phyloP scores from a whole-genome alignment of 495 filamentous ascomycete species.

The Penicillium bovifimosum region DNA sequence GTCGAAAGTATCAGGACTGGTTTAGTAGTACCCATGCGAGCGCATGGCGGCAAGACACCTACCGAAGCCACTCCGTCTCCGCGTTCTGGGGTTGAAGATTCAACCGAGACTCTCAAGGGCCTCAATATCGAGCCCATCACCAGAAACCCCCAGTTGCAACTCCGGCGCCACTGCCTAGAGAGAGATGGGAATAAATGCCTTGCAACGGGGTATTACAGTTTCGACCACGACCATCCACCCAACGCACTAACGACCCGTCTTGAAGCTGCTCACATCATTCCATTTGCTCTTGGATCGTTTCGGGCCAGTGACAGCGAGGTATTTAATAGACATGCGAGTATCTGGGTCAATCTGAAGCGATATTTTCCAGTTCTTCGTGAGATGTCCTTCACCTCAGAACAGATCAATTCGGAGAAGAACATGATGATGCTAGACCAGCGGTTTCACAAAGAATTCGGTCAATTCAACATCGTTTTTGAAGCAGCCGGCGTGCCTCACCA shows the following conservation, averaged over 20 bases:
- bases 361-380: slow-evolving; percentile 9
- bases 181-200: slow-evolving; percentile 15
- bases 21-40: slow-evolving; percentile 14
- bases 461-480: slow-evolving; percentile 12
- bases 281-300: neutral
- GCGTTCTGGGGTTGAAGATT: neutral
- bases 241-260: slow-evolving; percentile 13
- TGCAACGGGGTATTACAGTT: slow-evolving; percentile 9
- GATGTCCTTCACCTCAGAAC: slow-evolving; percentile 9
- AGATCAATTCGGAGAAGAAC: slow-evolving; percentile 11
- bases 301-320: slow-evolving; percentile 1
- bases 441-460: slow-evolving; percentile 10
- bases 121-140: neutral
- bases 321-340: slow-evolving; percentile 5
- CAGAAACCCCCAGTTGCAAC: neutral
- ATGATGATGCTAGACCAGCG: slow-evolving; percentile 4
- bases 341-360: slow-evolving; percentile 11
- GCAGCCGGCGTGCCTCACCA: slow-evolving; percentile 9
- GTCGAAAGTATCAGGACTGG: slow-evolving; percentile 11
- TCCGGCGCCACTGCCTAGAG: slow-evolving; percentile 9
- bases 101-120: slow-evolving; percentile 10
- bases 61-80: slow-evolving; percentile 9
- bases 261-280: neutral
- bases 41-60: slow-evolving; percentile 13
- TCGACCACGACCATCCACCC: slow-evolving; percentile 4